These are phyloP conservation scores for Suillus hirtellus DNA, from an alignment of 768 basidiomycete genomes.

Conservation along the genomic window DNA sequence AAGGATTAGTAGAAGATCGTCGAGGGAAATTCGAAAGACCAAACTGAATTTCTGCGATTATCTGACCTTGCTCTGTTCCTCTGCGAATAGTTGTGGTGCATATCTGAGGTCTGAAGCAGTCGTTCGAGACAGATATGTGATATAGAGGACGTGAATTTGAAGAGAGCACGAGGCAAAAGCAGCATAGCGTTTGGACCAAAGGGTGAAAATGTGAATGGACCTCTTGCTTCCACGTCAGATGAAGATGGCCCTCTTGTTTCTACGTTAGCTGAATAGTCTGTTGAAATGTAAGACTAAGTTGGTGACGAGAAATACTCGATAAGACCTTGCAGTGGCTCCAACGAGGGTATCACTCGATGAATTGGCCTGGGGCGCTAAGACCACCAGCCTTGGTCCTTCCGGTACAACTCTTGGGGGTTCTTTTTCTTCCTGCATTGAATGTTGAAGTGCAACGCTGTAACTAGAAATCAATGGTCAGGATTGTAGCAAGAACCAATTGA, in stretches of 20 bases:
- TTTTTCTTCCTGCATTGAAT: not conserved
- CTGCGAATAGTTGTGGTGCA: constrained; percentile 2
- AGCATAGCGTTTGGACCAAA: constrained; percentile 15
- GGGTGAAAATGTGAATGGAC: constrained; percentile 15
- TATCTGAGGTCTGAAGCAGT: constrained; percentile 8
- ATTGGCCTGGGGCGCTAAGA: not conserved
- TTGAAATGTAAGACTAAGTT: not conserved
- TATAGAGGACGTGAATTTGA: constrained; percentile 13
- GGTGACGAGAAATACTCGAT: not conserved
- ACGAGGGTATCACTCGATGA: not conserved
- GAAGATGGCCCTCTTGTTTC: constrained; percentile 1
- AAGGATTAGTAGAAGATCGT: not conserved
- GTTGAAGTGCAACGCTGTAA: not conserved
- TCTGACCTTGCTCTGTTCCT: not conserved
- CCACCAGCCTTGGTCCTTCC: not conserved
- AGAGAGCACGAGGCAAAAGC: constrained; percentile 12
- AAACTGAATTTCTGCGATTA: constrained; percentile 4
- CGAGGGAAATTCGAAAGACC: not conserved
- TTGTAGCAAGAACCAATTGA: not conserved
- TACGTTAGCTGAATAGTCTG: too few species aligned
- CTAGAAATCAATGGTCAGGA: not conserved
- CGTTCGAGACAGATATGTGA: constrained; percentile 12
- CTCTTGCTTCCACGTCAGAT: not conserved
- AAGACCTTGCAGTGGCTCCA: not conserved
- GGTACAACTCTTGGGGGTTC: not conserved